phyloP scores from a whole-genome alignment of 2,329 filamentous ascomycete genomes.

The Colletotrichum lentis region DNA sequence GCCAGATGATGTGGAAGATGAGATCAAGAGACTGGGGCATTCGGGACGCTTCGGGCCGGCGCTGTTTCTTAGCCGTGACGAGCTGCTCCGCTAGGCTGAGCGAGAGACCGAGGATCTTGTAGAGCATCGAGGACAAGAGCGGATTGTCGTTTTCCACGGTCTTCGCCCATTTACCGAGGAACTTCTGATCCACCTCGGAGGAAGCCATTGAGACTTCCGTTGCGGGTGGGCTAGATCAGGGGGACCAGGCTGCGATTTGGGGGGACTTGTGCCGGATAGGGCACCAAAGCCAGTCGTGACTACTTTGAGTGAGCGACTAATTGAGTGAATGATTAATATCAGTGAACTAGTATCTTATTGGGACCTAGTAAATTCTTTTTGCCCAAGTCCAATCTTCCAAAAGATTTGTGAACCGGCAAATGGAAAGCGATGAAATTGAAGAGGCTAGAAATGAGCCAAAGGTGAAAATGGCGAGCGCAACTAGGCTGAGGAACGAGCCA shows the following conservation, averaged over 20 bases:
- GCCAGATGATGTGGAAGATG: constrained; percentile 91
- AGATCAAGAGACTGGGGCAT: constrained; percentile 83
- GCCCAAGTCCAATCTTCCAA: background rate
- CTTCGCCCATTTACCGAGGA: constrained; percentile 87
- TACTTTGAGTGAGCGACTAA: background rate
- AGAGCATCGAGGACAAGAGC: constrained; percentile 81
- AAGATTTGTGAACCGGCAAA: background rate
- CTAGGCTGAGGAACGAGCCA: background rate
- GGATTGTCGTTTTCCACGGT: constrained; percentile 80
- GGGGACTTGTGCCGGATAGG: background rate
- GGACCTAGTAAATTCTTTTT: background rate
- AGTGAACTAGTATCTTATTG: background rate
- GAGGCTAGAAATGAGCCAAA: background rate
- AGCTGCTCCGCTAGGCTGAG: constrained; percentile 87
- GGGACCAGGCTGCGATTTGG: background rate
- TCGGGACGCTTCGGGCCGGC: constrained; percentile 79
- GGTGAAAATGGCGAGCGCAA: background rate
- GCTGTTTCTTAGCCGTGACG: constrained; percentile 81
- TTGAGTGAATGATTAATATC: background rate
- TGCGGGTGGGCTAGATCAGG: background rate
- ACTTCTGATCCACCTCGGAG: constrained; percentile 97
- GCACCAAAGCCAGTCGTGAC: background rate
- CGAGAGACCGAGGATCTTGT: constrained; percentile 89
- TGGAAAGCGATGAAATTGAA: background rate
- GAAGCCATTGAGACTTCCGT: constrained; percentile 77